Conservation (phyloP, 192 early-diverging fungal genomes). For the Coemansia sp. region DNA sequence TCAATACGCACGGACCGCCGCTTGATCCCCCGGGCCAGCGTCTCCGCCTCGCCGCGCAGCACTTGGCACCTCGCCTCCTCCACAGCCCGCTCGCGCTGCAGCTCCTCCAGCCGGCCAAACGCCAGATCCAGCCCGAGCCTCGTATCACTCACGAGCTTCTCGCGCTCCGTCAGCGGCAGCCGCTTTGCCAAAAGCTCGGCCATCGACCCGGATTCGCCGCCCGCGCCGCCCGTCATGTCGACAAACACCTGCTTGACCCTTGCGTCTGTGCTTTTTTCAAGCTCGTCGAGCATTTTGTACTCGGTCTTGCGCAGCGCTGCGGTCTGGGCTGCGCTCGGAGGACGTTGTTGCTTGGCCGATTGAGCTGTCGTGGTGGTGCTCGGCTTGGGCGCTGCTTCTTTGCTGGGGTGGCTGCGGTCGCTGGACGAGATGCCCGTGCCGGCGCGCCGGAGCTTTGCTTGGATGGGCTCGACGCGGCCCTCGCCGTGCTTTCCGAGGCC, state of each 20-base stretch:
- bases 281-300: constrained; percentile 38
- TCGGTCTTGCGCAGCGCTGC: constrained; percentile 11
- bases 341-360: background rate
- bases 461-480: constrained; percentile 90
- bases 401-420: constrained; percentile 49
- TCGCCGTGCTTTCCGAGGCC: constrained; percentile 83
- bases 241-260: constrained; percentile 39
- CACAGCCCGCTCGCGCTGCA: constrained; percentile 10
- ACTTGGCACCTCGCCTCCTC: constrained; percentile 1
- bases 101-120: constrained; percentile 22
- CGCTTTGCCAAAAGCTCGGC: constrained; percentile 29
- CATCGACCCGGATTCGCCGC: constrained; percentile 28
- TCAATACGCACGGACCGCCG: constrained; percentile 13
- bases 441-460: constrained; percentile 77
- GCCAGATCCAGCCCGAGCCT: constrained; percentile 44
- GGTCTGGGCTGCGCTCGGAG: too few species aligned
- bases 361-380: background rate
- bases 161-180: constrained; percentile 20
- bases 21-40: constrained; percentile 8
- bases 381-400: too few species aligned
- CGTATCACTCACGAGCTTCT: constrained; percentile 27
- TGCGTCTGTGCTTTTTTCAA: constrained; percentile 30
- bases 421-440: constrained; percentile 81
- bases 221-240: constrained; percentile 45
- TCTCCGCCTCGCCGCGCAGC: constrained; percentile 6